Evolutionary conservation across 345 rosid genomes (phyloP), one percentile per base, ranked within the genome.

Genomic region (Cardiospermum halicacabum): DNA sequence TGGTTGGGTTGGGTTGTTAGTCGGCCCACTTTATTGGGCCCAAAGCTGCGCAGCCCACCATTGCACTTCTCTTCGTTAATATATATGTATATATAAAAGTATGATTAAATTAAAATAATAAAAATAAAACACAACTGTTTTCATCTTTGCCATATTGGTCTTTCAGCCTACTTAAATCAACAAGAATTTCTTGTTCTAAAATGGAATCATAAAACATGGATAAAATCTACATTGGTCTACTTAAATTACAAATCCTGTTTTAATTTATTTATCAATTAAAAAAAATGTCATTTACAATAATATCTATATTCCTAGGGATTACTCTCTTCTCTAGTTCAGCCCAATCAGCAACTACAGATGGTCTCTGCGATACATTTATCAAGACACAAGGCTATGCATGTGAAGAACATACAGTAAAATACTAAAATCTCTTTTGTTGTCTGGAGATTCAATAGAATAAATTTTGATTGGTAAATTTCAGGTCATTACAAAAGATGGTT

Each of bases 401-500:
- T 53, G 75, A 79, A 60, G 83, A 79, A 57, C 78, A 76, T 62
- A 61, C 11, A 5, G 78, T 74, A 65, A 16, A 51, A 0, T 37
- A 18, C 32, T 39, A 10, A n/a, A 16, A n/a, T 26, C 36, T 12
- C 1, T 5, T 10, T n/a, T n/a, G 8, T 22, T n/a, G 50, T 49
- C 10, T 10, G 15, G 48, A 25, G 59, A 37, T 37, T 53, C 18
- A 40, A 39, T 51, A 26, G 25, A 5, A 19, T 60, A 15, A 27
- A 16, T 25, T 42, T 57, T 43, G 36, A 27, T 71, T 26, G 34
- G 47, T n/a, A n/a, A n/a, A n/a, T 67, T 74, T 57, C 67, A 83
- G 88, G 91, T 83, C 27, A 80, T 79, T 0, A 84, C 89, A 2
- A 27, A 72, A 56, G 87, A 84, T 72, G 89, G 89, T 9, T 87